These are phyloP conservation scores for Calonectria pseudoreteaudii DNA, from an alignment of 2,329 filamentous ascomycete genomes.

Conservation along the genomic window DNA sequence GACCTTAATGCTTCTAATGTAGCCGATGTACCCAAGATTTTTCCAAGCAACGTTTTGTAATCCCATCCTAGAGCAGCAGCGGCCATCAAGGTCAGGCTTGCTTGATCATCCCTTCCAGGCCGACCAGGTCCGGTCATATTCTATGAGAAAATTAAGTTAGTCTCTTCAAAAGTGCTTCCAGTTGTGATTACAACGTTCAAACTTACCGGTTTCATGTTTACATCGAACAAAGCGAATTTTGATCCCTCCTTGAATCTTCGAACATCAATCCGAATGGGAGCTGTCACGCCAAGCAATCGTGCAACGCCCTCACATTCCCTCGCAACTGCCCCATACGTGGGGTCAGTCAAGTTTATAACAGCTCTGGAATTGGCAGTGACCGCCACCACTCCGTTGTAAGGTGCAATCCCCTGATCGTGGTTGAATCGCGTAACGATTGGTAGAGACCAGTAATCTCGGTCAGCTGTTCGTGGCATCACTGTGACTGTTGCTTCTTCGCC, in stretches of 20 bases:
- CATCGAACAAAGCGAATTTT: slow-evolving; percentile 60
- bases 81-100: slow-evolving; percentile 32
- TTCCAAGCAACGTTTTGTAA: slow-evolving; percentile 24
- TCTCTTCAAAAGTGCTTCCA: neutral
- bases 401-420: slow-evolving; percentile 30
- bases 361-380: slow-evolving; percentile 55
- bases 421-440: slow-evolving; percentile 44
- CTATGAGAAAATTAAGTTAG: slow-evolving; percentile 24
- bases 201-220: slow-evolving; percentile 64
- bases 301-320: slow-evolving; percentile 56
- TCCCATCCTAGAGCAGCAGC: slow-evolving; percentile 30
- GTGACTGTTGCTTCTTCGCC: slow-evolving; percentile 64
- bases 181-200: neutral
- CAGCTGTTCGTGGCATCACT: slow-evolving; percentile 59
- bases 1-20: slow-evolving; percentile 23
- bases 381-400: slow-evolving; percentile 36
- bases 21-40: slow-evolving; percentile 26
- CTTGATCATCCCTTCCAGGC: slow-evolving; percentile 32
- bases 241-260: slow-evolving; percentile 50
- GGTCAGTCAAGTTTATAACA: slow-evolving; percentile 42
- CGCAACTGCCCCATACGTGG: slow-evolving; percentile 42
- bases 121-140: slow-evolving; percentile 34
- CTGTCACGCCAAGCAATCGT: slow-evolving; percentile 52
- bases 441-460: slow-evolving; percentile 54
- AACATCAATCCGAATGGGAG: slow-evolving; percentile 60